phyloP scores from a whole-genome alignment of 768 basidiomycete genomes.

The Boletus rubroflammeus region DNA sequence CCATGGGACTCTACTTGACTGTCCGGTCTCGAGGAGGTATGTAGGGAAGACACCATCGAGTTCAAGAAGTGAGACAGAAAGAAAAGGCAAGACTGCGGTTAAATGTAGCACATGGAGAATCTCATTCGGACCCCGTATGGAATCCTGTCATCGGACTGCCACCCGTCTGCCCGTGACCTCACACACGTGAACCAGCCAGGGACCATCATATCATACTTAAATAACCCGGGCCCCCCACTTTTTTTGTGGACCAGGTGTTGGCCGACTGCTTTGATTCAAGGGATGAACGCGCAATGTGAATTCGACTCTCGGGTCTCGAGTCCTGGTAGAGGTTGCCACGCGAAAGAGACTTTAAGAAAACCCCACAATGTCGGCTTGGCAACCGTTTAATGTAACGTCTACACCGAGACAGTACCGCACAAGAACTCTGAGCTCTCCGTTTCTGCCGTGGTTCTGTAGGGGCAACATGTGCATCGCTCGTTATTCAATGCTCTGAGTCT shows the following conservation, averaged over 20 bases:
- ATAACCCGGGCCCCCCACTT: too few relatives aligned
- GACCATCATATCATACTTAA: background rate
- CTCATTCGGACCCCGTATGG: too few relatives aligned
- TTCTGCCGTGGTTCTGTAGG: background rate
- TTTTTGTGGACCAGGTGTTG: background rate
- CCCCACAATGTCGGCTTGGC: background rate
- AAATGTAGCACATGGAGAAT: background rate
- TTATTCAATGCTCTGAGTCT: too few relatives aligned
- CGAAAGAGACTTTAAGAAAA: background rate
- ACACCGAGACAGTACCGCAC: background rate
- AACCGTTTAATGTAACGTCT: background rate
- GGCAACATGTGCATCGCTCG: background rate
- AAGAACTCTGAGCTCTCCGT: background rate
- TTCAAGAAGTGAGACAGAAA: background rate
- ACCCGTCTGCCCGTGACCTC: background rate
- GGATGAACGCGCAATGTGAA: background rate
- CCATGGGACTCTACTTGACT: constrained; percentile 14
- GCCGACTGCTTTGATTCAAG: background rate
- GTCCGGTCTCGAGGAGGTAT: constrained; percentile 18
- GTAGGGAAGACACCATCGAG: constrained; percentile 1
- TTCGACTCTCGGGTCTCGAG: too few relatives aligned
- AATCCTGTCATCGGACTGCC: background rate
- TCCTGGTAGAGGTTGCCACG: background rate
- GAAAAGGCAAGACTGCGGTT: background rate
- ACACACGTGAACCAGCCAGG: constrained; percentile 5